Base-by-base conservation (phyloP, 139 green algal genomes). In the Coccomyxa sp. region DNA sequence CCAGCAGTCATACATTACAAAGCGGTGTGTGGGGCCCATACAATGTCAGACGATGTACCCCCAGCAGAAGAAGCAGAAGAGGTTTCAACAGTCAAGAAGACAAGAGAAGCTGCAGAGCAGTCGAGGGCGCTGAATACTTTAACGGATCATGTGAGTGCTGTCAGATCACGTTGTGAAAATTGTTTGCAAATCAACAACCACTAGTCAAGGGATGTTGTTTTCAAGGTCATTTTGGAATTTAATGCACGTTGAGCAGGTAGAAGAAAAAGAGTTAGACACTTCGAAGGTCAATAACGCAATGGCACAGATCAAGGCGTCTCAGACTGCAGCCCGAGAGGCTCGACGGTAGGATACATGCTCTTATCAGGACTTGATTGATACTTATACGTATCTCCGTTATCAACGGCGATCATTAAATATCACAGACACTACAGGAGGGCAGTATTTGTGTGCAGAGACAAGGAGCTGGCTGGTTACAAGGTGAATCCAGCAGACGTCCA, bases 401-500 rank as follows among this genome's bases (percentile, higher is more conserved):
- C 3, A 21, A 1, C 9, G 63, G 45, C 45, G 12, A 30, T 30
- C 0, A 21, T 63, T 10, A 67, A n/a, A 66, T 10, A 71, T 45
- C 30, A 79, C 10, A 13, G n/a, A 31, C 76, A 28, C 13, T 58
- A 16, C 74, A 23, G 7, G 38, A 60, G 63, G 7, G n/a, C 58
- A 31, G 16, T 38, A 18, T 78, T 0, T 60, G 32, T 25, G 75
- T 76, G 38, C 87, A 92, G 90, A 16, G 94, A 97, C 67, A 89
- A 84, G 63, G 90, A 95, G 88, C 86, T 97, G 58, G 92, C 93
- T 17, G 91, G 91, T 12, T 88, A 97, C 31, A 97, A 95, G 84
- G 86, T 95, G 14, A 84, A 78, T 10, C 78, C 88, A 58, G 88
- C 82, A 30, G 92, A 97, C 85, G 78, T 97, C 14, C 87, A 90